Percentiles rank a stretch among this genome's conserved stretches.
Evolutionary conservation across 2,329 filamentous ascomycete species (phyloP).

Genomic region (Aspergillus ruber): DNA sequence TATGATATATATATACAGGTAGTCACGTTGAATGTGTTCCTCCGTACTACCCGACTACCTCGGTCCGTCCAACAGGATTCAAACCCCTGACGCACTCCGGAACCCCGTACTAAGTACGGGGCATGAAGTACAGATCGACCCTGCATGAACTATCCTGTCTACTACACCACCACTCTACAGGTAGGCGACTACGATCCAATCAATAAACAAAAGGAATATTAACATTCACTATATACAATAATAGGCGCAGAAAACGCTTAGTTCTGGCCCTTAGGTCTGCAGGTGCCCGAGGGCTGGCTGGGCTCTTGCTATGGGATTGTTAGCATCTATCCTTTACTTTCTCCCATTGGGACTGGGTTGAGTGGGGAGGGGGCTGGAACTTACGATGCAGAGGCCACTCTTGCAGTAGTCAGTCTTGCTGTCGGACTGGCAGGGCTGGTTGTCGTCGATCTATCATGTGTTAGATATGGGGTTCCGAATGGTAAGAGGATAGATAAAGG

Average conservation of each 20-base stretch:
- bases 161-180: too few species aligned
- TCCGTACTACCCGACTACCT: too few species aligned
- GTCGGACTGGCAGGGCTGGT: constrained; percentile 7
- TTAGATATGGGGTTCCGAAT: not conserved
- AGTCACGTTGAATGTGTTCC: too few species aligned
- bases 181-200: not conserved
- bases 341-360: too few species aligned
- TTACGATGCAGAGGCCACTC: not conserved
- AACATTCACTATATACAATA: not conserved
- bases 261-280: not conserved
- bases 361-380: too few species aligned
- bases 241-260: not conserved
- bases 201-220: too few species aligned
- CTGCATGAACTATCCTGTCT: too few species aligned
- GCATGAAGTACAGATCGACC: too few species aligned
- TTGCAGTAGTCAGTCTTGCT: constrained; percentile 6
- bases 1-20: too few species aligned
- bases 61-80: too few species aligned
- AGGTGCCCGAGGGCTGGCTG: not conserved
- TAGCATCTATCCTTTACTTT: not conserved
- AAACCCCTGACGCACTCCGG: too few species aligned
- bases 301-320: not conserved
- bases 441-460: constrained; percentile 1
- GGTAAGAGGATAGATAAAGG: not conserved
- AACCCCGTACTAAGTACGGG: too few species aligned